Evolutionary conservation across 148 eudicot genomes (phyloP).

Genomic region (Vaccinium darrowii): DNA sequence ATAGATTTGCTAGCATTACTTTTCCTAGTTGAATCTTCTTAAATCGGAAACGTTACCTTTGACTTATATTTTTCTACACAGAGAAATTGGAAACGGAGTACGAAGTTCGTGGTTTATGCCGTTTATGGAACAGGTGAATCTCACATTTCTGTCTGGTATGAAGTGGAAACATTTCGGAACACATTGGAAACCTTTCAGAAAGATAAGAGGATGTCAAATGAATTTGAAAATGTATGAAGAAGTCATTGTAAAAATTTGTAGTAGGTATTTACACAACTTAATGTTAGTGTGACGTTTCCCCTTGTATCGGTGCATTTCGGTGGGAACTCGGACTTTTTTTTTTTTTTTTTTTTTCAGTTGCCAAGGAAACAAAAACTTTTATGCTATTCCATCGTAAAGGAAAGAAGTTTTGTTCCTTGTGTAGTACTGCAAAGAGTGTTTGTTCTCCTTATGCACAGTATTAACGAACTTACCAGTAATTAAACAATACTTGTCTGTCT

Average conservation of each 20-base stretch:
- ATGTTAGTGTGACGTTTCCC: background rate
- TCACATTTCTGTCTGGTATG: background rate
- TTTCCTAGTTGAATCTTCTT: conserved; percentile 1
- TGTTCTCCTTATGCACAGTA: background rate
- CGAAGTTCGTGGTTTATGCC: conserved; percentile 70
- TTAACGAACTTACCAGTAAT: background rate
- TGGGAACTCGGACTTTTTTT: background rate
- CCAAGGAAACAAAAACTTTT: background rate
- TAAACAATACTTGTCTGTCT: conserved; percentile 10
- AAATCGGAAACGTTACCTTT: background rate
- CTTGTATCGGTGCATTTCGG: background rate
- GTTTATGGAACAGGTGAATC: conserved; percentile 44
- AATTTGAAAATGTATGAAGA: too few relatives aligned
- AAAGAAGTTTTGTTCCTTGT: background rate
- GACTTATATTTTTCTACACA: conserved; percentile 9
- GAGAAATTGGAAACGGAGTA: conserved; percentile 60
- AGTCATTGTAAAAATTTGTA: too few relatives aligned
- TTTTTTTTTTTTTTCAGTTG: background rate
- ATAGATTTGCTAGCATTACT: background rate
- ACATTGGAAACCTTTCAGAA: background rate
- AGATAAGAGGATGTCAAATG: too few relatives aligned
- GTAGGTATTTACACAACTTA: too few relatives aligned
- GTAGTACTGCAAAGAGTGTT: background rate
- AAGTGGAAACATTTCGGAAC: background rate
- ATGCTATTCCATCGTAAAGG: background rate